A percentile compares a stretch with the other conserved stretches of the same genome.
Conservation (phyloP, 306 rosid genomes). For the Sicyos baderoa region DNA sequence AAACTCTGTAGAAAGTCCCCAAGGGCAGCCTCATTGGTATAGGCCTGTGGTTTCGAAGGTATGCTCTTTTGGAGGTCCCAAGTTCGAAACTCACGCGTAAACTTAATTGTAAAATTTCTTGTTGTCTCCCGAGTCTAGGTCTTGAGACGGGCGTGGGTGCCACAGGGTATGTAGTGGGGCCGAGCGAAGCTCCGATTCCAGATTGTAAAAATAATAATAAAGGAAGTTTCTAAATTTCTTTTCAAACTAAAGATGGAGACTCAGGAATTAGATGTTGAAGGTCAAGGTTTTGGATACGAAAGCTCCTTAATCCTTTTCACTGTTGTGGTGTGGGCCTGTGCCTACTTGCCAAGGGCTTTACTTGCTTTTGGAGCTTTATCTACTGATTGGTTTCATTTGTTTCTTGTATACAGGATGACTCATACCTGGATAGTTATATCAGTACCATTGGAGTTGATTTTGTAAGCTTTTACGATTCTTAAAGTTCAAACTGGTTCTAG, state of each 20-base stretch:
- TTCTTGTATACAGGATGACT: conserved; percentile 34
- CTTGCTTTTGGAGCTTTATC: not conserved
- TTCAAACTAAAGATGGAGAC: not conserved
- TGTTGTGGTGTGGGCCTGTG: not conserved
- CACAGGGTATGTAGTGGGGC: no score
- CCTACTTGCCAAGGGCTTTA: not conserved
- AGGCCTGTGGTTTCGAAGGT: no score
- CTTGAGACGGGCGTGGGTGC: no score
- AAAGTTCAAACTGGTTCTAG: not conserved
- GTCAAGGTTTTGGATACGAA: not conserved
- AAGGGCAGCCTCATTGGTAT: no score
- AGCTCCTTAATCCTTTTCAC: not conserved
- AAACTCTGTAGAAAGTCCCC: not conserved
- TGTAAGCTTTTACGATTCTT: conserved; percentile 28
- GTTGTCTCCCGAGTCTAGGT: no score
- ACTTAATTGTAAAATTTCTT: no score
- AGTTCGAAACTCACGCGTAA: no score
- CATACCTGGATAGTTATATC: conserved; percentile 47
- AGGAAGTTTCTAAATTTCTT: not conserved
- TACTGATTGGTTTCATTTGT: not conserved
- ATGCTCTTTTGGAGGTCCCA: no score
- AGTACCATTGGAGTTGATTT: conserved; percentile 57
- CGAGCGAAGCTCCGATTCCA: no score
- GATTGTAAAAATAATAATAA: no score
- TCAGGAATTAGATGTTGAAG: not conserved